Base-by-base conservation (phyloP, 441 rosid species). In the Populus hybrid region DNA sequence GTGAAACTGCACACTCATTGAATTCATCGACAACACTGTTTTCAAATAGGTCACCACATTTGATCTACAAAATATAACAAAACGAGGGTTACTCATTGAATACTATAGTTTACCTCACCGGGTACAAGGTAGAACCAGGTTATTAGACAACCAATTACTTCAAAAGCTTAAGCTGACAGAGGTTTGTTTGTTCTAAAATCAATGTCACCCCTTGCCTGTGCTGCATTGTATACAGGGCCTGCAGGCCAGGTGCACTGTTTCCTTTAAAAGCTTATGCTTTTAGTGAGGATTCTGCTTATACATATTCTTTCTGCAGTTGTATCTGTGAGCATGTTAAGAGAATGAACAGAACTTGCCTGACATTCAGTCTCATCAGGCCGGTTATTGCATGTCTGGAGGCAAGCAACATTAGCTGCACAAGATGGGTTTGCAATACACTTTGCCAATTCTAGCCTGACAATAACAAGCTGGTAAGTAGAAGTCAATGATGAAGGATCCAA, bases 361-460 rank as follows among this genome's bases (percentile, higher is more conserved):
- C 97, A 95, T 85, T 94, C 97, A 38, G 93, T 89, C 83, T 94
- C 98, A 81, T 95, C 98, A 8, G 98, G 99, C 29, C 95, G 91
- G 86, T 95, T 84, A 79, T 95, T 94, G 89, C 98, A 95, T 29
- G 98, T 95, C 82, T 95, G 97, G 74, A 95, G 95, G 82, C 99
- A 95, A 74, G 97, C 97, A 64, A 95, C 82, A 74, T 90, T 91
- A 12, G 99, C 97, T 65, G 98, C 99, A 79, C 99, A 95, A 24
- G 88, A 83, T 20, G 98, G 97, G 82, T 95, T 92, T 64, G 94
- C 76, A 42, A 94, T 91, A 89, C 99, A 94, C 88, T 94, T 90
- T 20, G 94, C 97, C 73, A 94, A 91, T 86, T 95, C 99, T 79
- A 93, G 64, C 94, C 98, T 94, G 86, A 73, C 81, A 86, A 72